phyloP scores from a whole-genome alignment of 1,139 yeast genomes.

The Suhomyces anneliseae region DNA sequence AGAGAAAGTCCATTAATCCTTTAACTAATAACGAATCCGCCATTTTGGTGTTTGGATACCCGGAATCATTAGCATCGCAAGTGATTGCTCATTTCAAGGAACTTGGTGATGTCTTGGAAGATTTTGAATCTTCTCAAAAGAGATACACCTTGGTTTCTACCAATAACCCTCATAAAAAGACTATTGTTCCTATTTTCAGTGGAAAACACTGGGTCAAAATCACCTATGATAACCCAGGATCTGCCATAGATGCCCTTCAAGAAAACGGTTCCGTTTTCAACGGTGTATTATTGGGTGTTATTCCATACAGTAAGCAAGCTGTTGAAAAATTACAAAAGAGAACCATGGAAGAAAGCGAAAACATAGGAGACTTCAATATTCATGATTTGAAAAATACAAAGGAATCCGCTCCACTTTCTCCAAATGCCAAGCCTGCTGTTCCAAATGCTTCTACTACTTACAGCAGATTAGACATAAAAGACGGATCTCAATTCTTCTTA shows the following conservation, averaged over 20 bases:
- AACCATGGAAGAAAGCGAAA: constrained; percentile 51
- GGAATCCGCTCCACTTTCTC: constrained; percentile 2
- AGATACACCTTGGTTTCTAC: constrained; percentile 8
- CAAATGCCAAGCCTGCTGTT: neutral
- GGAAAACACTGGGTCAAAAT: constrained; percentile 89
- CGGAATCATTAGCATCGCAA: constrained; percentile 66
- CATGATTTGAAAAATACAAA: constrained; percentile 4
- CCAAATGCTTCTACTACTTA: constrained; percentile 14
- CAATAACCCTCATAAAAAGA: constrained; percentile 7
- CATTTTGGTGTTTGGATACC: constrained; percentile 85
- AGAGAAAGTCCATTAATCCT: constrained; percentile 20
- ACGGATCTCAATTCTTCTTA: constrained; percentile 42
- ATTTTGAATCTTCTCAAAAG: constrained; percentile 48
- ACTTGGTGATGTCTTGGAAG: constrained; percentile 80
- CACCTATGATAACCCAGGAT: constrained; percentile 72
- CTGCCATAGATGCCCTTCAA: constrained; percentile 80
- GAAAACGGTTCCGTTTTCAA: constrained; percentile 77
- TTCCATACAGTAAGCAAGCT: constrained; percentile 61
- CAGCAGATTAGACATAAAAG: constrained; percentile 40
- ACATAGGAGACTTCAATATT: constrained; percentile 49
- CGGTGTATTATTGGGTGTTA: constrained; percentile 75
- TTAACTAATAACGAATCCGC: constrained; percentile 52
- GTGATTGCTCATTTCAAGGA: constrained; percentile 75
- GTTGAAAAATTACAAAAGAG: constrained; percentile 65
- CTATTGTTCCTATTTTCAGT: constrained; percentile 64